These are phyloP conservation scores for Dillenia turbinata DNA, from an alignment of 164 flowering plant species.

Conservation along the genomic window DNA sequence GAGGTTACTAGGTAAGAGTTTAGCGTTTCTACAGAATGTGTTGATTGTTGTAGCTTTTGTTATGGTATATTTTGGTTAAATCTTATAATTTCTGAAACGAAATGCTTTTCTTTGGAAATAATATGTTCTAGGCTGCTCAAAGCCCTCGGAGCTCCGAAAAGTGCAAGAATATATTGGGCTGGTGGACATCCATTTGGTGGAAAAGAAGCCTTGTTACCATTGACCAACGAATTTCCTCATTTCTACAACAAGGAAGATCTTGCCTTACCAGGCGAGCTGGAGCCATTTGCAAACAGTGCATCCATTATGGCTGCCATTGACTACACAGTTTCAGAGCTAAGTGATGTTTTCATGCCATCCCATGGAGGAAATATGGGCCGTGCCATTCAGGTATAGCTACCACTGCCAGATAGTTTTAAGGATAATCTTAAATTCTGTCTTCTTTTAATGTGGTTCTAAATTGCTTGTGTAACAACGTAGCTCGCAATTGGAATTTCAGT, in stretches of 20 bases:
- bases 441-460: too few species aligned
- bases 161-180: constrained; percentile 86
- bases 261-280: constrained; percentile 80
- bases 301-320: constrained; percentile 91
- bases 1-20: constrained; percentile 72
- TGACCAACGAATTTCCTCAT: constrained; percentile 66
- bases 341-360: constrained; percentile 96
- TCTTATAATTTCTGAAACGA: not conserved
- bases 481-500: too few species aligned
- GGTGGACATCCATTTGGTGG: constrained; percentile 94
- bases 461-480: too few species aligned
- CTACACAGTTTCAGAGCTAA: constrained; percentile 70
- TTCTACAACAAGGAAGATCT: constrained; percentile 88
- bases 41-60: not conserved
- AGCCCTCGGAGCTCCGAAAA: constrained; percentile 87
- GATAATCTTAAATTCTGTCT: too few species aligned
- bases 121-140: constrained; percentile 64
- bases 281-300: constrained; percentile 66
- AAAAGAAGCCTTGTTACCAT: constrained; percentile 65
- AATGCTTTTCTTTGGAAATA: not conserved
- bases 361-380: constrained; percentile 99
- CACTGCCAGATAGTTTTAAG: not conserved
- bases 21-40: not conserved
- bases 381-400: constrained; percentile 73
- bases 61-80: not conserved